Evolutionary conservation across 805 yeast species (phyloP), one percentile per base, ranked within the genome.

Genomic region (Candida dajiaensis): DNA sequence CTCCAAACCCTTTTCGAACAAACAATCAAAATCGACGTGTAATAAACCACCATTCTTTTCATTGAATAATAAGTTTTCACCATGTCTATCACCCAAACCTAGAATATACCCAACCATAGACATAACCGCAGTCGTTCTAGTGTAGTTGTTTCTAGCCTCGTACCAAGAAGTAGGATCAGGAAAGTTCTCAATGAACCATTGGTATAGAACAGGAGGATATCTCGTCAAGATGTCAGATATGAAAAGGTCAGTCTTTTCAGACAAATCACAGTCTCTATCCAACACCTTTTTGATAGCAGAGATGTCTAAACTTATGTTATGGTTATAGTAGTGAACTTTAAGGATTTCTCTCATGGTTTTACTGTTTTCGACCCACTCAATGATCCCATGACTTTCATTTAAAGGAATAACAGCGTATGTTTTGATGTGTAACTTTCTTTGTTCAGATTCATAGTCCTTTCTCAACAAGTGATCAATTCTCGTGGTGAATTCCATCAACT

Each of bases 11-110:
- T 92, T 94, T 48, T 92, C 98, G 59, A 95, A 94, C 38, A 94
- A 70, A 68, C 98, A 92, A 61, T 95, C 98, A 64, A 94, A 94
- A 66, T 95, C 99, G 46, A 94, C 97, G 63, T 94, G 99, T 50
- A 94, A 66, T 0, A 89, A 79, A 9, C 80, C 80, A 1, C 99
- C 99, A 4, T 82, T 76, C 38, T 73, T 76, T 50, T 83, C 83
- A 56, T 82, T 76, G 35, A 92, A 69, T 45, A 94, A 66, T 19
- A 94, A 79, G 59, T 94, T 94, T 59, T 94, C 99, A 55, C 96
- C 85, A 62, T 94, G 99, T 36, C 99, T 74, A 65, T 94, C 99
- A 21, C 99, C 99, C 42, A 94, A 73, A 9, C 99, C 99, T 23
- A 94, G 72, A 40, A 94, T 80, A 61, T 87, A 88, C 0, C 99